These are phyloP conservation scores for Hordeum pubiflorum DNA, from an alignment of 202 grass and related monocot genomes.

Conservation along the genomic window DNA sequence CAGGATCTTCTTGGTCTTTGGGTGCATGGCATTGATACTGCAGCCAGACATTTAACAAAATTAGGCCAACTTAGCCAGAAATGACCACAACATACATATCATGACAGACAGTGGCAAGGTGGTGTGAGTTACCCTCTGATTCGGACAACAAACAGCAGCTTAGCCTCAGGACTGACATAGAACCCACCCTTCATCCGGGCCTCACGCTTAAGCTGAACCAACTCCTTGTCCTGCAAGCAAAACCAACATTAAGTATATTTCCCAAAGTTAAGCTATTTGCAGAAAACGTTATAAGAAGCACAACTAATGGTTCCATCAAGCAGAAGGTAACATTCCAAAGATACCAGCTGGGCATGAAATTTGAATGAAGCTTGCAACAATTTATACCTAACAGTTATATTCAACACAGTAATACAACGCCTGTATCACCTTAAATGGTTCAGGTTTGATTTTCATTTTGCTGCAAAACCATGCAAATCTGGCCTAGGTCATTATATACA, in stretches of 20 bases:
- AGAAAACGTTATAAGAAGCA: neutral
- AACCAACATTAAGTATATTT: neutral
- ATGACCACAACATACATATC: no score
- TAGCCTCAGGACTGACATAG: constrained; percentile 79
- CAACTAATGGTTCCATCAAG: neutral
- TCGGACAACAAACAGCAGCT: constrained; percentile 65
- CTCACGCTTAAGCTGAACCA: constrained; percentile 77
- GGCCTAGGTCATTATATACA: neutral
- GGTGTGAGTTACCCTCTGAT: constrained; percentile 47
- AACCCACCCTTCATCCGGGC: constrained; percentile 82
- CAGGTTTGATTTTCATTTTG: neutral
- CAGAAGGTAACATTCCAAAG: neutral
- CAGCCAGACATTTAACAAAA: neutral
- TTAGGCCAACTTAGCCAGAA: neutral
- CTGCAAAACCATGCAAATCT: neutral
- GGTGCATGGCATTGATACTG: constrained; percentile 96
- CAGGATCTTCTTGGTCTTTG: constrained; percentile 86
- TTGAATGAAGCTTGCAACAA: neutral
- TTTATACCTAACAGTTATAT: neutral
- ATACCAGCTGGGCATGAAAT: neutral
- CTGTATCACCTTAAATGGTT: no score
- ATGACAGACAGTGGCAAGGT: neutral
- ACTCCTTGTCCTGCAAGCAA: constrained; percentile 57
- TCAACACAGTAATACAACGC: neutral
- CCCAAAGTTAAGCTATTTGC: neutral